Conservation (phyloP, 73 alveolate species). For the Tetrahymena borealis region DNA sequence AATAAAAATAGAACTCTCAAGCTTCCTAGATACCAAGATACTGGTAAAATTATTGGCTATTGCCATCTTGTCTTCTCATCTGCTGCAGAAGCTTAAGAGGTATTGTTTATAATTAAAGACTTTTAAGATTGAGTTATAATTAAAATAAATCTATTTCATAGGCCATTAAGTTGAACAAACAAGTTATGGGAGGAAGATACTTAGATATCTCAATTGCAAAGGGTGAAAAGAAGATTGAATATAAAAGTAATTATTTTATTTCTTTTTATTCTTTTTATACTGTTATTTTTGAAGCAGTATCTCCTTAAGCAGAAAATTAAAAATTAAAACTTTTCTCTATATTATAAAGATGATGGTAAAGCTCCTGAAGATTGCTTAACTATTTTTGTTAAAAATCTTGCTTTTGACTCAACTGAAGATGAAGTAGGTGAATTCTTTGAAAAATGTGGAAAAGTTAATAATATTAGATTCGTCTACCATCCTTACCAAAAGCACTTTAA, state of each 20-base stretch:
- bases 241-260: constrained; percentile 4
- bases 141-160: not conserved
- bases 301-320: not conserved
- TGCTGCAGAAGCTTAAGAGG: constrained; percentile 51
- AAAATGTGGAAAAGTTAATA: constrained; percentile 71
- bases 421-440: constrained; percentile 88
- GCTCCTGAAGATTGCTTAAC: constrained; percentile 79
- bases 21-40: constrained; percentile 87
- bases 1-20: constrained; percentile 18
- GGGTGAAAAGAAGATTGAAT: constrained; percentile 1
- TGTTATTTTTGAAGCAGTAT: constrained; percentile 14
- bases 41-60: constrained; percentile 86
- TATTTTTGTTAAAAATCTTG: constrained; percentile 76
- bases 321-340: not conserved
- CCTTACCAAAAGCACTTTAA: constrained; percentile 61
- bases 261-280: not conserved
- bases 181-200: constrained; percentile 71
- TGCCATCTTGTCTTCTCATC: constrained; percentile 70
- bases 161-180: constrained; percentile 17
- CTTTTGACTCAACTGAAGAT: constrained; percentile 80
- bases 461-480: constrained; percentile 79
- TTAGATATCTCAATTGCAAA: constrained; percentile 64
- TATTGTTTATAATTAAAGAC: not conserved
- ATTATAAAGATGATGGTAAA: constrained; percentile 41
- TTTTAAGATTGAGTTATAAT: too few relatives aligned